phyloP scores from a whole-genome alignment of 202 grass and related monocot species.

The Musa balbisiana region DNA sequence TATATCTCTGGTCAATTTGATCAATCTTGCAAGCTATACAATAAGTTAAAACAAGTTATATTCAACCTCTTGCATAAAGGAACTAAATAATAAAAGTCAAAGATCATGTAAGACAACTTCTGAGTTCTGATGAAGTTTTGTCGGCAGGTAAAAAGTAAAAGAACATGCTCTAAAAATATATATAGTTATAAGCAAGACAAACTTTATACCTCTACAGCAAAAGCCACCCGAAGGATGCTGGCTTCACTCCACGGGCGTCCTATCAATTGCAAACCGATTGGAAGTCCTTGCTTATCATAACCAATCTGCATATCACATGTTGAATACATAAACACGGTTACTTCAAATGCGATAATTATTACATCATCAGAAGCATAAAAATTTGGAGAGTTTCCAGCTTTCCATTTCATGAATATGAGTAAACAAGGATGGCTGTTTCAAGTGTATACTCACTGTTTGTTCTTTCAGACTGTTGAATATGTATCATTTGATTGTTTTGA shows the following conservation, averaged over 20 bases:
- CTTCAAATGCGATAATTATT: neutral
- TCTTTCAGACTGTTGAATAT: neutral
- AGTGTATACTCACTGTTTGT: neutral
- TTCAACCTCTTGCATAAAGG: too few relatives aligned
- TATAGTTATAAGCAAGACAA: too few relatives aligned
- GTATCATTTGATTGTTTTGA: neutral
- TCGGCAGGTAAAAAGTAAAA: too few relatives aligned
- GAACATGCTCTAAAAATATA: too few relatives aligned
- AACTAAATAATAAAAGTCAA: too few relatives aligned
- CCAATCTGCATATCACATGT: constrained; percentile 49
- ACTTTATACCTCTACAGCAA: constrained; percentile 63
- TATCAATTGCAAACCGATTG: constrained; percentile 91
- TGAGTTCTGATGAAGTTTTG: too few relatives aligned
- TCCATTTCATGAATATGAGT: neutral
- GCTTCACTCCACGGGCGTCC: constrained; percentile 93
- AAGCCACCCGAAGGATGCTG: constrained; percentile 82
- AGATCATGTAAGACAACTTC: too few relatives aligned
- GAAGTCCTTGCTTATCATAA: constrained; percentile 81
- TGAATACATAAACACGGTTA: neutral
- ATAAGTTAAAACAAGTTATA: neutral
- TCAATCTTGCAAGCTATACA: too few relatives aligned
- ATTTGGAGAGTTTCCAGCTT: neutral
- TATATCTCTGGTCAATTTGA: too few relatives aligned
- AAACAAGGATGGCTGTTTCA: neutral
- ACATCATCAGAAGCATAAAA: neutral